Evolutionary conservation across 2,329 filamentous ascomycete species (phyloP).

Genomic region (Xylariales sp.): DNA sequence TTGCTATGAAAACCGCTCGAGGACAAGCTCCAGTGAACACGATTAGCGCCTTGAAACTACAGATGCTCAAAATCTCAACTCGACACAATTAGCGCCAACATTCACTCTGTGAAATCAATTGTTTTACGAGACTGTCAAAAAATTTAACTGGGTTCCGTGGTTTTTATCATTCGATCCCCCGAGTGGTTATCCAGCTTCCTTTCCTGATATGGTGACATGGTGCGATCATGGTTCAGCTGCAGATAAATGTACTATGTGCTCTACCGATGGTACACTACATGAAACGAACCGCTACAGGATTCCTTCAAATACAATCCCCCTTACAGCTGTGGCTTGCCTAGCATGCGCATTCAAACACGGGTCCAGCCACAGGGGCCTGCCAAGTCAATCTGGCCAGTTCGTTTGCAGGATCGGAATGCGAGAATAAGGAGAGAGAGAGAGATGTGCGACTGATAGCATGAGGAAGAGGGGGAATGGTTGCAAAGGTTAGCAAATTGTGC

Average conservation of each 20-base stretch:
- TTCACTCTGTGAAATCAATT: neutral
- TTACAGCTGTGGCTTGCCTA: too few relatives aligned
- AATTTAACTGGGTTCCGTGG: neutral
- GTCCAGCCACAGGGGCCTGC: neutral
- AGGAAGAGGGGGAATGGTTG: too few relatives aligned
- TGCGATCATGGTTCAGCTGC: conserved; percentile 11
- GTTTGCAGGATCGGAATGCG: too few relatives aligned
- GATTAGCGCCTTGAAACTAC: neutral
- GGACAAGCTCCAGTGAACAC: neutral
- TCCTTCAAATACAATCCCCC: conserved; percentile 8
- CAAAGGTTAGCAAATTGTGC: too few relatives aligned
- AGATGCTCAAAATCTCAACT: neutral
- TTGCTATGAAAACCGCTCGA: neutral
- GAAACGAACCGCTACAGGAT: conserved; percentile 3
- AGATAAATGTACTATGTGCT: neutral
- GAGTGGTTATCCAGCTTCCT: conserved; percentile 6
- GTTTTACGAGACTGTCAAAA: conserved; percentile 2
- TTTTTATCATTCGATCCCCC: conserved; percentile 7
- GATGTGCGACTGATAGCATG: too few relatives aligned
- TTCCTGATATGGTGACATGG: conserved; percentile 8
- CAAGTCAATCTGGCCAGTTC: neutral
- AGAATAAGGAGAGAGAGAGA: too few relatives aligned
- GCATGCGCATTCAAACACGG: neutral
- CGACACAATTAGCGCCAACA: neutral
- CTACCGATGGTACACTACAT: neutral